These are phyloP conservation scores for Kazachstania kunashirensis DNA, from an alignment of 805 yeast genomes.

Conservation along the genomic window DNA sequence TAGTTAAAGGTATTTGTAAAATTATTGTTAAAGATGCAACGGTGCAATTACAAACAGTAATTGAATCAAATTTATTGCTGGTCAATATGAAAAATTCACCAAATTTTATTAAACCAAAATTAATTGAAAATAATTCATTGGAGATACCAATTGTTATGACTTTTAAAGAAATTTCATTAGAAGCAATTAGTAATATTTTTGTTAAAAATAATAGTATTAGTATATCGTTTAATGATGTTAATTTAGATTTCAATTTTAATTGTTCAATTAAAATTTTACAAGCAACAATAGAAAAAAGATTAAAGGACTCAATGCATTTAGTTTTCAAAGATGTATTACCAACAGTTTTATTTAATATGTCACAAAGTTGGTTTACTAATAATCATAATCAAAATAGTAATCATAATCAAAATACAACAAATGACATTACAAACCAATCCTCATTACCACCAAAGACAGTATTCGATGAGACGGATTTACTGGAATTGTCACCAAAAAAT, in stretches of 20 bases:
- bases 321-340: constrained; percentile 30
- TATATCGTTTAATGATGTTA: constrained; percentile 31
- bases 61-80: constrained; percentile 28
- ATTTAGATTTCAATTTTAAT: constrained; percentile 28
- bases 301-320: constrained; percentile 27
- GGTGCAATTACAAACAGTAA: constrained; percentile 27
- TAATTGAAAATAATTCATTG: constrained; percentile 28
- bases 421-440: neutral
- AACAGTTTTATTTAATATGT: constrained; percentile 27
- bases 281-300: constrained; percentile 27
- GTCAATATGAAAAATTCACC: constrained; percentile 23
- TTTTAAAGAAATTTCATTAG: constrained; percentile 26
- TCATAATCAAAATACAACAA: neutral
- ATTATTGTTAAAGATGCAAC: constrained; percentile 26
- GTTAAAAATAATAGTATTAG: constrained; percentile 28
- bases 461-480: constrained; percentile 23
- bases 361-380: constrained; percentile 25
- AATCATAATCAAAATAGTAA: neutral
- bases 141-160: constrained; percentile 30
- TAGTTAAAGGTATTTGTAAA: constrained; percentile 29
- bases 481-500: constrained; percentile 52
- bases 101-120: constrained; percentile 24
- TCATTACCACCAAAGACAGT: constrained; percentile 10
- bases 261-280: constrained; percentile 30
- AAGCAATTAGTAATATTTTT: constrained; percentile 29